Base-by-base conservation (phyloP, 2,329 filamentous ascomycete species). In the Remersonia thermophila region DNA sequence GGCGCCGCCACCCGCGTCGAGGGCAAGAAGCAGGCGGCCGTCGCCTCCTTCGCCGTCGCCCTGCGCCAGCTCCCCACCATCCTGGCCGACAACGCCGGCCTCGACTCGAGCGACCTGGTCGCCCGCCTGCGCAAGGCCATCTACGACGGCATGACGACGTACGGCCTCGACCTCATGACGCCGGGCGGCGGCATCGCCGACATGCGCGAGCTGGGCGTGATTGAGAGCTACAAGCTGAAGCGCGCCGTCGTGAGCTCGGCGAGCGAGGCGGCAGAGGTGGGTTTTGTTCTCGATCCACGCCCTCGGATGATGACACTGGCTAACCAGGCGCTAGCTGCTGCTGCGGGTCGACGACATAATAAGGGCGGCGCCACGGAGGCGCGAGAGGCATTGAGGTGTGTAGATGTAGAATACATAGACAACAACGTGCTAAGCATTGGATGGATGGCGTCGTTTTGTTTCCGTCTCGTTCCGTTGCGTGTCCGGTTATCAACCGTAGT, bases 191-290 rank as follows among this genome's bases (percentile, higher is more conserved):
- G 86, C 30, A 85, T 98, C 53, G 73, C 84, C 10, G 91, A 98
- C 55, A 98, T 98, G 91, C 75, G 89, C 36, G 85, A 98, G 52
- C 58, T 93, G 32, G 91, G 91, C 30, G 87, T 98, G 18, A 81
- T 98, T 48, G 91, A 98, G 66, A 93, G 85, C 60, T 96, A 95
- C 71, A 98, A 98, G 71, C 66, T 98, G 57, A 98, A 98, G 75
- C 81, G 77, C 57, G 91, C 91, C n/a, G 91, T 98, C 37, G 91
- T 98, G 35, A 93, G 83, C 36, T 94, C 86, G 43, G 91, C 91
- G 15, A 93, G 85, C 40, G 91, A 98, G 64, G 91, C 91, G 44
- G 87, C 91, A 47, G 91, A 98, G 73, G 85, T 93, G 69, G 66
- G 77, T 58, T 20, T 31, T 28, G 15, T 76, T 57, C 13, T 27